phyloP scores from a whole-genome alignment of 139 green algal genomes.

The Nannochloris sp. region DNA sequence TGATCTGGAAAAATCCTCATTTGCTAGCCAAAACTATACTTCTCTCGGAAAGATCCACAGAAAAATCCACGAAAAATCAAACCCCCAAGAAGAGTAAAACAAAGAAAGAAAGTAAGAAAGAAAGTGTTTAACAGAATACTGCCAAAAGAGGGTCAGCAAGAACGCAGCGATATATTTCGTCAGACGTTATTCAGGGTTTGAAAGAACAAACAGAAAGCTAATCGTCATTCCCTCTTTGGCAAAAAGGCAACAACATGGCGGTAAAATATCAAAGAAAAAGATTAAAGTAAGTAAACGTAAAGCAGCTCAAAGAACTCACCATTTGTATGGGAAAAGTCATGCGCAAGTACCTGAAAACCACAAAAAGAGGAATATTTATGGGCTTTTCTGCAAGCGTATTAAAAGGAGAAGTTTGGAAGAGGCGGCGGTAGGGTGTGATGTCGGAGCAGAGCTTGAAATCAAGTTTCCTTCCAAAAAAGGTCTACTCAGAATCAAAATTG shows the following conservation, averaged over 20 bases:
- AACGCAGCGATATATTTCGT: constrained; percentile 38
- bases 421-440: too few relatives aligned
- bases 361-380: too few relatives aligned
- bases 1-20: constrained; percentile 12
- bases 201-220: constrained; percentile 2
- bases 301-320: background rate
- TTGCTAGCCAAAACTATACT: background rate
- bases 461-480: too few relatives aligned
- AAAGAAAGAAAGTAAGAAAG: background rate
- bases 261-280: background rate
- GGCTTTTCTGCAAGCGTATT: too few relatives aligned
- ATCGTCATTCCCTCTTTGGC: constrained; percentile 28
- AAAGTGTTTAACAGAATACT: background rate
- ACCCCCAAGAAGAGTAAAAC: background rate
- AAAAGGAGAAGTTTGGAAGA: too few relatives aligned
- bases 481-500: constrained; percentile 10
- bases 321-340: background rate
- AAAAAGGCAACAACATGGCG: too few relatives aligned
- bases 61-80: background rate
- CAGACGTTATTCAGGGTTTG: constrained; percentile 14
- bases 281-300: background rate
- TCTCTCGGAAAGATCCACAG: too few relatives aligned
- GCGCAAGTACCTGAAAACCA: background rate
- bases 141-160: constrained; percentile 27
- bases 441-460: too few relatives aligned